These are phyloP conservation scores for Guillardia theta DNA, from an alignment of 78 protist species.

Conservation along the genomic window DNA sequence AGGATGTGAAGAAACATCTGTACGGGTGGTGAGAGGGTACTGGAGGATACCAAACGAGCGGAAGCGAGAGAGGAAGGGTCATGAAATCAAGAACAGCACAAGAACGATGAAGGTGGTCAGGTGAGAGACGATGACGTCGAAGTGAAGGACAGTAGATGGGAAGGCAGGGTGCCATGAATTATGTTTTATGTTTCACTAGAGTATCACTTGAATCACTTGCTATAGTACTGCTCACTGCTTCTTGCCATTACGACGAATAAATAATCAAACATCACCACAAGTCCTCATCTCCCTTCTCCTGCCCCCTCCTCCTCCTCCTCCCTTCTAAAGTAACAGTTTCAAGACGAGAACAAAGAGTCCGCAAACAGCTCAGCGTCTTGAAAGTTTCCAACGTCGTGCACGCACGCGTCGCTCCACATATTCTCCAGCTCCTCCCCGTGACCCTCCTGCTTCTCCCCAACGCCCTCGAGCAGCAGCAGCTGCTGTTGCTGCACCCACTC, in stretches of 20 bases:
- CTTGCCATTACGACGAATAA: neutral
- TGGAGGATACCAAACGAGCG: too few relatives aligned
- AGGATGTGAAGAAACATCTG: neutral
- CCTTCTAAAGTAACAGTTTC: neutral
- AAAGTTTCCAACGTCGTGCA: neutral
- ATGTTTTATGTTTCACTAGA: neutral
- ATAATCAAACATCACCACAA: neutral
- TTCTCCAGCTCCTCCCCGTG: neutral
- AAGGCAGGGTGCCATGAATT: too few relatives aligned
- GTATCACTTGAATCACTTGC: neutral
- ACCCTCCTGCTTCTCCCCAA: neutral
- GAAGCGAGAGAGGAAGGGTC: too few relatives aligned
- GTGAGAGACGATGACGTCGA: too few relatives aligned
- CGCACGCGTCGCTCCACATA: neutral
- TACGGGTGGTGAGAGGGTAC: too few relatives aligned
- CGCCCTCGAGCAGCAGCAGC: neutral
- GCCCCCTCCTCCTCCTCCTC: neutral
- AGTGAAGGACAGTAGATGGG: too few relatives aligned
- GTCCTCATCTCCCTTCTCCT: neutral
- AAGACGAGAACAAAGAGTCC: neutral
- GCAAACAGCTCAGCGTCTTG: neutral
- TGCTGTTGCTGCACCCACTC: slow-evolving; percentile 9
- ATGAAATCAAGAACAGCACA: too few relatives aligned
- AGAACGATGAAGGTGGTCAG: too few relatives aligned
- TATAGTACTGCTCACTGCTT: neutral